A percentile compares a stretch with the other conserved stretches of the same genome.
phyloP scores from a whole-genome alignment of 176 grass and related monocot species.

The Rhynchospora tenuis region DNA sequence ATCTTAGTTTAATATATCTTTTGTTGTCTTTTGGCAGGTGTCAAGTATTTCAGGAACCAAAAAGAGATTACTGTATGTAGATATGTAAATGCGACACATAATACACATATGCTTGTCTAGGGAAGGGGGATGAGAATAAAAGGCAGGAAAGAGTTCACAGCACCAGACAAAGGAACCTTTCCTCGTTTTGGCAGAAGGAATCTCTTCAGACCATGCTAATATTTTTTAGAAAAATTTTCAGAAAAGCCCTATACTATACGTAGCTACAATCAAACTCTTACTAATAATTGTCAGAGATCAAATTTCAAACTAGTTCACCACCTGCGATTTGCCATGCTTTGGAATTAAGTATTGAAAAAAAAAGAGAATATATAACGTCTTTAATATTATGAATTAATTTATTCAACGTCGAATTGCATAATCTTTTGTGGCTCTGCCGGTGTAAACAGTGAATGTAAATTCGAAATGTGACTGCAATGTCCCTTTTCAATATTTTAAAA shows the following conservation, averaged over 20 bases:
- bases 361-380: background rate
- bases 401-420: too few species aligned
- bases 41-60: background rate
- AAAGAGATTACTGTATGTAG: background rate
- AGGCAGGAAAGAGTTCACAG: constrained; percentile 1
- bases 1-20: background rate
- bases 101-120: constrained; percentile 15
- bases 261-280: background rate
- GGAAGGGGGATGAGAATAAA: constrained; percentile 30
- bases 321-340: background rate
- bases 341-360: background rate
- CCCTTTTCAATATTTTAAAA: too few species aligned
- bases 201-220: constrained; percentile 15
- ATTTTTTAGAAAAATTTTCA: constrained; percentile 6
- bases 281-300: background rate
- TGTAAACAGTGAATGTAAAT: too few species aligned
- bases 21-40: background rate
- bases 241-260: background rate
- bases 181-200: constrained; percentile 44
- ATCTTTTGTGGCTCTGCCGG: too few species aligned
- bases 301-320: background rate
- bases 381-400: too few species aligned
- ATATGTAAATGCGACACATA: background rate
- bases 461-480: too few species aligned
- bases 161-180: constrained; percentile 40